phyloP scores from a whole-genome alignment of 106 monocot genomes.

The Xerophyta viscosa region DNA sequence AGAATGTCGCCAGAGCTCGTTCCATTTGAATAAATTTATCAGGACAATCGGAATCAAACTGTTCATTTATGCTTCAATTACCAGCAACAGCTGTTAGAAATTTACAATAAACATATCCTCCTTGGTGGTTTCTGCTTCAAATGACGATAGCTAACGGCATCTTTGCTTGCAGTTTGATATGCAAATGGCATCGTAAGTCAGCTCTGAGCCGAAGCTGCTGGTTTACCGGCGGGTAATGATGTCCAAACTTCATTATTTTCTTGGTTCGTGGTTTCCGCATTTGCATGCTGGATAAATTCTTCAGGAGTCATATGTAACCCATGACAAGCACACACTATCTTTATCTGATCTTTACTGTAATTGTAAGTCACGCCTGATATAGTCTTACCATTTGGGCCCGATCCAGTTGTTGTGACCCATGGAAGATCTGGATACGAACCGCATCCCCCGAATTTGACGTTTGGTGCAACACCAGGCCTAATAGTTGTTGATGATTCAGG shows the following conservation, averaged over 20 bases:
- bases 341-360: conserved; percentile 57
- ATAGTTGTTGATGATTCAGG: conserved; percentile 39
- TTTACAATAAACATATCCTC: no score
- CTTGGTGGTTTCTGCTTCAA: no score
- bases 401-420: conserved; percentile 89
- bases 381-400: conserved; percentile 67
- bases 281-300: conserved; percentile 84
- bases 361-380: conserved; percentile 98
- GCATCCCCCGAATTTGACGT: conserved; percentile 71
- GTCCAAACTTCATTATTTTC: conserved; percentile 31
- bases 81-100: no score
- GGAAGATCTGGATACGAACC: conserved; percentile 87
- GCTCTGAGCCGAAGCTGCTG: conserved; percentile 44
- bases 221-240: conserved; percentile 19
- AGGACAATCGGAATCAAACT: no score
- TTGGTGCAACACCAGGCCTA: conserved; percentile 57
- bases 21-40: no score
- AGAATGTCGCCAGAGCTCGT: no score
- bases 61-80: no score
- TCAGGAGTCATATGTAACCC: conserved; percentile 80
- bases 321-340: conserved; percentile 95
- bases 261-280: conserved; percentile 13
- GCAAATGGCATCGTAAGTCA: no score
- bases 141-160: no score
- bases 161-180: no score